These are phyloP conservation scores for Tardiomyces depauwii DNA, from an alignment of 1,139 yeast species.

Conservation along the genomic window DNA sequence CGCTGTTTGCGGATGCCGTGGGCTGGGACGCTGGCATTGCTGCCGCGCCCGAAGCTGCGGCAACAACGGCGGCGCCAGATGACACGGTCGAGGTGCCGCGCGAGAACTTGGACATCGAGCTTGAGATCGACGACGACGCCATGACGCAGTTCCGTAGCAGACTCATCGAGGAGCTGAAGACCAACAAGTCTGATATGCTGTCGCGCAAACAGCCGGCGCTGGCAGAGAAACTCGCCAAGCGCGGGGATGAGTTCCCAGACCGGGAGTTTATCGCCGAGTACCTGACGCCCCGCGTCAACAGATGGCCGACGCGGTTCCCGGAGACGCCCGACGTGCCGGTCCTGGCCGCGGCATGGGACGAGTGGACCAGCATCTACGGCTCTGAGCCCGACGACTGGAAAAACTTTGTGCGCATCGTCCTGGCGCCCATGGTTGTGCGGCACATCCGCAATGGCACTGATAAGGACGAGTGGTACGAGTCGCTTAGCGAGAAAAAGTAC, in stretches of 20 bases:
- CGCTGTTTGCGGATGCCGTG: slow-evolving; percentile 8
- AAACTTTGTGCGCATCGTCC: neutral
- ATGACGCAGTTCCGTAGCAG: slow-evolving; percentile 10
- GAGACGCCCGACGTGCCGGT: neutral
- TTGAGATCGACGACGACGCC: slow-evolving; percentile 3
- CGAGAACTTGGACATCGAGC: neutral
- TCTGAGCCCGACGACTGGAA: neutral
- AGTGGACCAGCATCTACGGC: neutral
- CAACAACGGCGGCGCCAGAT: neutral
- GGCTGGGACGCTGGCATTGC: slow-evolving; percentile 2
- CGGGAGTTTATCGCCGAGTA: slow-evolving; percentile 4
- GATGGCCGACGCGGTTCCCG: neutral
- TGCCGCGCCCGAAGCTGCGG: neutral
- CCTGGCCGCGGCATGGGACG: slow-evolving; percentile 1
- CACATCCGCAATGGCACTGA: neutral
- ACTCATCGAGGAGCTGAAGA: slow-evolving; percentile 13
- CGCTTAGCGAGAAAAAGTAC: neutral
- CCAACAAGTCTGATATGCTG: slow-evolving; percentile 15
- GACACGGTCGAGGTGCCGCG: neutral
- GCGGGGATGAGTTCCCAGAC: slow-evolving; percentile 14
- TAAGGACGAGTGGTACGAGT: slow-evolving; percentile 1
- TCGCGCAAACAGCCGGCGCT: neutral
- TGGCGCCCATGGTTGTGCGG: neutral
- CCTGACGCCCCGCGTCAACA: neutral
- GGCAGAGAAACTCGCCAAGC: slow-evolving; percentile 5